Evolutionary conservation across 208 protist species (phyloP).

Genomic region (Crithidia thermophila): DNA sequence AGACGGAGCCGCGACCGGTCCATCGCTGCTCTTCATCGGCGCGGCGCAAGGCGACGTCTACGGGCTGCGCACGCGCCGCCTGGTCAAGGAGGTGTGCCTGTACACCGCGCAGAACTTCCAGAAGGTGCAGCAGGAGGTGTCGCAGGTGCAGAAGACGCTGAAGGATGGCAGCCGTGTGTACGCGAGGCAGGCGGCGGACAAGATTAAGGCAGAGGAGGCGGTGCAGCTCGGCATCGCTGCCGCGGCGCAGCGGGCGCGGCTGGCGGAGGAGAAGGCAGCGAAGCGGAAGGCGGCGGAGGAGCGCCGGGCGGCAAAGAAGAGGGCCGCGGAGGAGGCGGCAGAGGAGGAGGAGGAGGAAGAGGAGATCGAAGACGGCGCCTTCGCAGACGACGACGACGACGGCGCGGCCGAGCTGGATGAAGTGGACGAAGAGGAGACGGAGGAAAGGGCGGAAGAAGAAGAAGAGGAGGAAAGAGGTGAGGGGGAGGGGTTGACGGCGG

Average conservation of each 20-base stretch:
- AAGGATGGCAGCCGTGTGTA: conserved; percentile 36
- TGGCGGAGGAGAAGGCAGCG: conserved; percentile 41
- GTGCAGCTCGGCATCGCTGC: conserved; percentile 45
- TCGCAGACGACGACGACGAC: conserved; percentile 44
- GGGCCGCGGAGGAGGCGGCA: conserved; percentile 25
- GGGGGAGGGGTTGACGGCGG: conserved; percentile 16
- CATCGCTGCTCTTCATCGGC: conserved; percentile 53
- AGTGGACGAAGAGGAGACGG: conserved; percentile 27
- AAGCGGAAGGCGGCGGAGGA: conserved; percentile 41
- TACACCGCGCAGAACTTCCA: conserved; percentile 51
- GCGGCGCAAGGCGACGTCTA: conserved; percentile 64
- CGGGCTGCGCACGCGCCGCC: conserved; percentile 48
- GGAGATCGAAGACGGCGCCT: conserved; percentile 29
- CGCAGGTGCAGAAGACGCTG: conserved; percentile 47
- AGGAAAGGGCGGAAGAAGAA: conserved; percentile 36
- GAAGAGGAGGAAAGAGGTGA: conserved; percentile 33
- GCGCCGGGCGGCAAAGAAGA: conserved; percentile 29
- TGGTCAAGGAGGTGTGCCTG: conserved; percentile 52
- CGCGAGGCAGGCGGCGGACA: conserved; percentile 38
- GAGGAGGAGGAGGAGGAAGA: conserved; percentile 26
- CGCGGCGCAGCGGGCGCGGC: conserved; percentile 26
- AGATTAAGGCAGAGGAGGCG: conserved; percentile 42
- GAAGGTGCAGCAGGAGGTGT: conserved; percentile 43
- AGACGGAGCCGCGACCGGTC: conserved; percentile 19
- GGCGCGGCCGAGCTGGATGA: conserved; percentile 36